Evolutionary conservation across 331 rosid species (phyloP), one percentile per base, ranked within the genome.

Genomic region (Telfairia occidentalis): DNA sequence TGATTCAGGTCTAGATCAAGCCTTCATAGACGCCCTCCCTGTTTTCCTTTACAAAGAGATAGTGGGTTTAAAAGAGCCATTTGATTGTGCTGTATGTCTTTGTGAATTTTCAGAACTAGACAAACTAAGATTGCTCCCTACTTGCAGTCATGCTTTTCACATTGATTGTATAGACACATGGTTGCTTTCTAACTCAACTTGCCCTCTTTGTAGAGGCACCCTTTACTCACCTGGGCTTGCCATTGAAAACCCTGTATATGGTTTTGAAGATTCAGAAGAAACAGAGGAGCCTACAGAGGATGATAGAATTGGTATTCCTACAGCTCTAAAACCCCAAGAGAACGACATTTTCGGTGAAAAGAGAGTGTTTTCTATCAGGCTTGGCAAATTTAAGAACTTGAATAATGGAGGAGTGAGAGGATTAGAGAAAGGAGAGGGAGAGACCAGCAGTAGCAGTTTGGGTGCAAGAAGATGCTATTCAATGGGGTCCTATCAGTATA

Each of bases 201-300:
- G 96, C 82, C 97, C 97, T 79, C 94, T 93, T n/a, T 93, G 97
- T 82, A 86, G 97, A 86, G 96, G 97, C 29, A 79, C 85, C 49
- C 88, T 93, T 26, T 84, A 83, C 77, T 69, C 86, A 0, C 80
- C 90, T 32, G 93, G 89, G 30, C 59, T 89, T 83, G 34, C 86
- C 30, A 49, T 88, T 63, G 96, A 93, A 75, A 89, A 82, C 81
- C 87, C 91, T 2, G 80, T 76, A 77, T 88, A 79, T 59, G 81
- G 82, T 77, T 85, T 83, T 58, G 96, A 86, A 76, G 87, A 81
- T 61, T 59, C 60, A 21, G 83, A 83, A 32, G 90, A 87, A 71
- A 90, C 87, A 57, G 89, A 82, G 35, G 82, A 81, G 43, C 74
- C 79, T 73, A 61, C 86, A 15, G 87, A 81, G 5, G 82, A 60